Evolutionary conservation across 805 yeast species (phyloP).

Genomic region (Barnettozyma vustinii): DNA sequence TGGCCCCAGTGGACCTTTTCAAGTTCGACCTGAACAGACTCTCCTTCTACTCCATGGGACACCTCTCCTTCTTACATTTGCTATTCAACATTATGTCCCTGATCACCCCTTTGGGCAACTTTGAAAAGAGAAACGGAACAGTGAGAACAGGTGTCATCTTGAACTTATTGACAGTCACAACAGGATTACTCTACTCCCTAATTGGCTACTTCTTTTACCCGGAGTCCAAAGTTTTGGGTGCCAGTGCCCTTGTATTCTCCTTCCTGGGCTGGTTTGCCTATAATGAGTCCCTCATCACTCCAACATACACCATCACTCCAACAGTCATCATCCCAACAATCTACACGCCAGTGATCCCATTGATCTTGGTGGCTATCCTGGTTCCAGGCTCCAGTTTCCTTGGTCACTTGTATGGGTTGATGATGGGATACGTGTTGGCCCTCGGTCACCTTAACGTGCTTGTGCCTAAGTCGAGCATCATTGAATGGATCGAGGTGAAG

Average conservation of each 20-base stretch:
- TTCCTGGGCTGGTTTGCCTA: conserved; percentile 58
- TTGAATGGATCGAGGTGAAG: conserved; percentile 59
- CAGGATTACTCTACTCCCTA: conserved; percentile 39
- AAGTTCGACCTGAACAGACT: conserved; percentile 32
- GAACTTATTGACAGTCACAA: conserved; percentile 61
- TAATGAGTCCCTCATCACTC: conserved; percentile 35
- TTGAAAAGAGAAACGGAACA: conserved; percentile 75
- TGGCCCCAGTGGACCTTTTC: conserved; percentile 53
- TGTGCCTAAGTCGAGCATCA: conserved; percentile 59
- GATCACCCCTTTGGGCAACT: conserved; percentile 53
- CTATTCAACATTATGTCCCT: conserved; percentile 52
- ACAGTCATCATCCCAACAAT: conserved; percentile 52
- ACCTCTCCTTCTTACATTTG: conserved; percentile 56
- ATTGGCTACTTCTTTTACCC: conserved; percentile 42
- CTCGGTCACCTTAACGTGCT: conserved; percentile 50
- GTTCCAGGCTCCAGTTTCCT: conserved; percentile 65
- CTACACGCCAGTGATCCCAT: conserved; percentile 47
- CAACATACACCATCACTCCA: conserved; percentile 35
- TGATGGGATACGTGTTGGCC: conserved; percentile 60
- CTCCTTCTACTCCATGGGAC: conserved; percentile 71
- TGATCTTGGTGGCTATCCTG: conserved; percentile 44
- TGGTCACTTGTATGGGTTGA: conserved; percentile 67
- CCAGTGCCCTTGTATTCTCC: conserved; percentile 70
- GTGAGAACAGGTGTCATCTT: conserved; percentile 78
- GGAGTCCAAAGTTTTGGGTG: conserved; percentile 51